Evolutionary conservation across 169 alveolate genomes (phyloP).

Genomic region (Plasmodium ovale): DNA sequence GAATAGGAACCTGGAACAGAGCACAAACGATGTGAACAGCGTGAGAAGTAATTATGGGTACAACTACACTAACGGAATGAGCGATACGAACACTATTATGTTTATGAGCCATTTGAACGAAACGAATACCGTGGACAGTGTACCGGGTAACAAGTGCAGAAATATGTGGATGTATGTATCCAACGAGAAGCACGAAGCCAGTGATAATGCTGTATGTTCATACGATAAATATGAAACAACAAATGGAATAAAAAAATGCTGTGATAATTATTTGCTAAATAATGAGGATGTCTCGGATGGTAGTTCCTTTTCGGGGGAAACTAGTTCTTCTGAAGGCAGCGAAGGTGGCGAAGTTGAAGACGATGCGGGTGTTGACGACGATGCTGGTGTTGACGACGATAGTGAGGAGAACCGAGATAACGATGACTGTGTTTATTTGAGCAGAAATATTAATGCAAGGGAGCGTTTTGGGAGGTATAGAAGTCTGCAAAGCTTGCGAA

Average conservation of each 20-base stretch:
- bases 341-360: not conserved
- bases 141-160: not conserved
- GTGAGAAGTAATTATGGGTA: not conserved
- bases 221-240: constrained; percentile 25
- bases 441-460: constrained; percentile 77
- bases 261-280: not conserved
- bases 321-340: not conserved
- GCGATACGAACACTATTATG: not conserved
- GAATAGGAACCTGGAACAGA: not conserved
- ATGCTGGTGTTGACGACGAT: not conserved
- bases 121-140: not conserved
- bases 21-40: not conserved
- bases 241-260: constrained; percentile 1
- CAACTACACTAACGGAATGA: not conserved
- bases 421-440: constrained; percentile 29
- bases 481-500: constrained; percentile 91
- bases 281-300: not conserved
- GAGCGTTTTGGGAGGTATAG: constrained; percentile 92
- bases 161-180: constrained; percentile 51
- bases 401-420: constrained; percentile 28
- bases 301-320: not conserved
- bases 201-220: constrained; percentile 37
- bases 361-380: not conserved
- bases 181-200: constrained; percentile 58
- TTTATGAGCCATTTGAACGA: not conserved